A percentile compares a stretch with the other conserved stretches of the same genome.
Evolutionary conservation across 1,284 basidiomycete genomes (phyloP).

Genomic region (Sporisorium iseilematis-ciliati): DNA sequence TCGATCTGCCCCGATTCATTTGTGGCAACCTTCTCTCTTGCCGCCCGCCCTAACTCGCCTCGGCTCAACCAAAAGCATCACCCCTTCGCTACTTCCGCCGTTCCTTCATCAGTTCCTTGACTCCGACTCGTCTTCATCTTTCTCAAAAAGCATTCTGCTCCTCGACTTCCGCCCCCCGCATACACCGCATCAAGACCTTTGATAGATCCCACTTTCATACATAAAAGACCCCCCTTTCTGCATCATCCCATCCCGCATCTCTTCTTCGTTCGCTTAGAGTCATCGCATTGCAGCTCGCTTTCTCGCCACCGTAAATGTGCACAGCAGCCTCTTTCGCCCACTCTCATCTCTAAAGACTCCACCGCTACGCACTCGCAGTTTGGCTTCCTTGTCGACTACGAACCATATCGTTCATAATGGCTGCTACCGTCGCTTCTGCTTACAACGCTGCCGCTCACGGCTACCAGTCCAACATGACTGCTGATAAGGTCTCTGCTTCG

Average conservation of each 20-base stretch:
- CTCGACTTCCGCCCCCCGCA: neutral
- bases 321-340: constrained; percentile 10
- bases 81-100: neutral
- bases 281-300: neutral
- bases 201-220: neutral
- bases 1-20: neutral
- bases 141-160: neutral
- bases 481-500: constrained; percentile 20
- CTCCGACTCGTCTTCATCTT: neutral
- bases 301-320: constrained; percentile 10
- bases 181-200: neutral
- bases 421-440: constrained; percentile 39
- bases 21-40: neutral
- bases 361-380: neutral
- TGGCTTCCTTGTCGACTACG: neutral
- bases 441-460: constrained; percentile 31
- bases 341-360: constrained; percentile 22
- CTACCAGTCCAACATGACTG: constrained; percentile 32
- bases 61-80: constrained; percentile 9
- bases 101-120: neutral
- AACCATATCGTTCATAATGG: constrained; percentile 28
- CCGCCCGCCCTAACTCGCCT: neutral
- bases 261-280: neutral
- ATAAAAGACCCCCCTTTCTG: neutral
- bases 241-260: neutral